Percentiles rank a stretch among this genome's conserved stretches.
phyloP scores from a whole-genome alignment of 768 basidiomycete genomes.

The Tulasnella sp. region DNA sequence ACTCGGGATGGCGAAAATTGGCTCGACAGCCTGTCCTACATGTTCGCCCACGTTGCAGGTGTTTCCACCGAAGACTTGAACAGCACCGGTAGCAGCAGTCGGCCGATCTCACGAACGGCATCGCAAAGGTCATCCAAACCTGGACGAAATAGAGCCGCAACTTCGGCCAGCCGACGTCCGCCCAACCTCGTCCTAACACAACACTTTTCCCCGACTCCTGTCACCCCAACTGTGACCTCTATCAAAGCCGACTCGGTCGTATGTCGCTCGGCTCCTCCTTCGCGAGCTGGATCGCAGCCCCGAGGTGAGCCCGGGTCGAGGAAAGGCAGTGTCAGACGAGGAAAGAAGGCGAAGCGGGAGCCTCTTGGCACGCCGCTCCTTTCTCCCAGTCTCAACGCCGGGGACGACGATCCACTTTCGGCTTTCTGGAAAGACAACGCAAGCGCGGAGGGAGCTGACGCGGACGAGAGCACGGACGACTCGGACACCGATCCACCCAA shows the following conservation, averaged over 20 bases:
- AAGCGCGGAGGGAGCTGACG: background rate
- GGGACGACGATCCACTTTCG: slow-evolving; percentile 8
- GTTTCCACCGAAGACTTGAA: too few species aligned
- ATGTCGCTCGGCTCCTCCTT: slow-evolving; percentile 9
- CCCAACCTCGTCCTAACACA: background rate
- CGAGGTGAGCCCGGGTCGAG: too few species aligned
- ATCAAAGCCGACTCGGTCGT: slow-evolving; percentile 5
- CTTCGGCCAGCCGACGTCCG: background rate
- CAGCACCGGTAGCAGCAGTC: background rate
- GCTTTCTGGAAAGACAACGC: background rate
- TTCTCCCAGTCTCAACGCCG: background rate
- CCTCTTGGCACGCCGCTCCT: background rate
- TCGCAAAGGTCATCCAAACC: too few species aligned
- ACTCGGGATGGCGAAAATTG: too few species aligned
- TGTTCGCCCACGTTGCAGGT: too few species aligned
- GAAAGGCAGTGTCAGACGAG: background rate
- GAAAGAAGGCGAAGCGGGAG: background rate
- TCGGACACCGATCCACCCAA: slow-evolving; percentile 21
- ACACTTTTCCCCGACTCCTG: slow-evolving; percentile 3
- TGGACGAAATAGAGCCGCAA: too few species aligned
- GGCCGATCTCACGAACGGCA: background rate
- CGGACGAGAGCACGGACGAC: background rate
- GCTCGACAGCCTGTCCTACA: too few species aligned
- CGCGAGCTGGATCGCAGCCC: too few species aligned
- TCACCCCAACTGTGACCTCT: background rate